These are phyloP conservation scores for Cryoendolithus antarcticus DNA, from an alignment of 2,329 filamentous ascomycete genomes.

Conservation along the genomic window DNA sequence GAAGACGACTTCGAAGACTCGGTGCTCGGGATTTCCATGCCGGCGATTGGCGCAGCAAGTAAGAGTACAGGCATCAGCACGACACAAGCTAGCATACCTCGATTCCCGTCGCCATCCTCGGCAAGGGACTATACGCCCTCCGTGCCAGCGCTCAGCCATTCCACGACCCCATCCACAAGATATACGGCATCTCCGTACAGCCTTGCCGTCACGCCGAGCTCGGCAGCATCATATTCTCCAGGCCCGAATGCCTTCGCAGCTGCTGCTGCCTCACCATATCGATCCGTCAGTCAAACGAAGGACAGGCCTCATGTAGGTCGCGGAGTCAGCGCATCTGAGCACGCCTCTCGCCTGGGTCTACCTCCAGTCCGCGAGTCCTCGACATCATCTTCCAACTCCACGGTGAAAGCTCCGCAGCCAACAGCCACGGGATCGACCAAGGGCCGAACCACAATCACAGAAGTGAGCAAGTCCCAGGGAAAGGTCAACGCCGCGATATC, in stretches of 20 bases:
- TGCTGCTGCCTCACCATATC: too few species aligned
- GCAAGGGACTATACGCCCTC: slow-evolving; percentile 13
- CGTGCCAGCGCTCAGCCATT: slow-evolving; percentile 40
- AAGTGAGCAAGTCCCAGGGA: not conserved
- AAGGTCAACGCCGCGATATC: too few species aligned
- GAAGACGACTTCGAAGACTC: slow-evolving; percentile 13
- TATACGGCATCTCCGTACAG: slow-evolving; percentile 70
- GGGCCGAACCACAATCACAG: not conserved
- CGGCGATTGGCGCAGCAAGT: slow-evolving; percentile 4
- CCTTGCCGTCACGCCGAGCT: slow-evolving; percentile 66
- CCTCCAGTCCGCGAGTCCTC: slow-evolving; percentile 56
- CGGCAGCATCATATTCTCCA: slow-evolving; percentile 62
- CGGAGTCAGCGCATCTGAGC: slow-evolving; percentile 36
- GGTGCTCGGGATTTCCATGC: slow-evolving; percentile 17
- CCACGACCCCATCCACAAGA: slow-evolving; percentile 60
- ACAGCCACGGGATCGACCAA: too few species aligned
- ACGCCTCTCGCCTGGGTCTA: slow-evolving; percentile 41
- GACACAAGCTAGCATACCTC: too few species aligned
- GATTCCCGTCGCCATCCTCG: too few species aligned
- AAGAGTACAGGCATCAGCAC: slow-evolving; percentile 1
- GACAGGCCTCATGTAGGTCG: slow-evolving; percentile 51
- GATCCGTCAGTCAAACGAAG: too few species aligned
- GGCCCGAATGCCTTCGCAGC: slow-evolving; percentile 35
- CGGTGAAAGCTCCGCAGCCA: slow-evolving; percentile 21
- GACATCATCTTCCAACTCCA: slow-evolving; percentile 53